phyloP scores from a whole-genome alignment of 2,329 filamentous ascomycete genomes.

The Calonectria pseudoreteaudii region DNA sequence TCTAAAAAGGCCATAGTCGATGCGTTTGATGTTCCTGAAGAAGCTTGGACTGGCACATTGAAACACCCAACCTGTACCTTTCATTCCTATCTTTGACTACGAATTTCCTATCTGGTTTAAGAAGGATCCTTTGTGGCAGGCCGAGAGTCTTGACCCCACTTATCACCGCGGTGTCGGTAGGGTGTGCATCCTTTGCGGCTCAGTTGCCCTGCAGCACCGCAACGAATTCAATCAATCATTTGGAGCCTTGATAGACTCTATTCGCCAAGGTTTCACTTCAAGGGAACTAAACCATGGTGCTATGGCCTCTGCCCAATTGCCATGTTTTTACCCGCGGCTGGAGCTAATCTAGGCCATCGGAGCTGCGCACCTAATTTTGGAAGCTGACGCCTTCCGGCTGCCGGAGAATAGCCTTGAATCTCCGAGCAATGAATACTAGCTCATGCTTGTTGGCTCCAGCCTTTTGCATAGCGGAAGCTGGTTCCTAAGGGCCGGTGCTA shows the following conservation, averaged over 20 bases:
- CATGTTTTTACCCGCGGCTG: not conserved
- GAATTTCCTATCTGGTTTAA: no score
- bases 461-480: not conserved
- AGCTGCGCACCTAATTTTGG: not conserved
- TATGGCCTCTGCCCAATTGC: not conserved
- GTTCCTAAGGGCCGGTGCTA: not conserved
- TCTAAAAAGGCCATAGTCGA: no score
- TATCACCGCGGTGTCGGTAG: not conserved
- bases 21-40: no score
- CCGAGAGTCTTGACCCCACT: no score
- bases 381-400: not conserved
- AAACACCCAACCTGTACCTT: no score
- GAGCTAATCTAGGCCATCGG: not conserved
- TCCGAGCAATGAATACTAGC: not conserved
- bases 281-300: not conserved
- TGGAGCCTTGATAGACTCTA: not conserved
- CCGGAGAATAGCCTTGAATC: not conserved
- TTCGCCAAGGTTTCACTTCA: not conserved
- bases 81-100: no score
- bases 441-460: not conserved
- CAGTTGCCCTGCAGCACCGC: not conserved
- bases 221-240: not conserved
- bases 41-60: no score
- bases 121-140: no score
- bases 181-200: not conserved